A percentile compares a stretch with the other conserved stretches of the same genome.
Evolutionary conservation across 176 grass and related monocot genomes (phyloP).

Genomic region (maize (Zea mays)): Zm-B73-REFERENCE-NAM-5.0 NC_050099.1:43968501-43969000

Average conservation of each 20-base stretch:
- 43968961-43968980: conserved; percentile 21
- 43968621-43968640: conserved; percentile 4
- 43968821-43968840: neutral
- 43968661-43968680: conserved; percentile 1
- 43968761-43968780: neutral
- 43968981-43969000: neutral
- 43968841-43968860: conserved; percentile 16
- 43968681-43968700: conserved; percentile 17
- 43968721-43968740: conserved; percentile 88
- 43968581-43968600: neutral
- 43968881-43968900: conserved; percentile 20
- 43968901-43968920: neutral
- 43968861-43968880: conserved; percentile 36
- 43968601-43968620: conserved; percentile 34
- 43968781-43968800: neutral
- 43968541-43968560: conserved; percentile 26
- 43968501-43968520: conserved; percentile 87
- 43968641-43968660: conserved; percentile 19
- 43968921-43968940: too few species aligned
- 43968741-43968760: conserved; percentile 33
- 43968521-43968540: conserved; percentile 56
- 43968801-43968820: conserved; percentile 14
- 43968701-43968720: conserved; percentile 52
- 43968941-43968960: too few species aligned
- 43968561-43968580: neutral